A percentile compares a stretch with the other conserved stretches of the same genome.
Evolutionary conservation across 331 rosid genomes (phyloP).

Genomic region (Quercus phellos): DNA sequence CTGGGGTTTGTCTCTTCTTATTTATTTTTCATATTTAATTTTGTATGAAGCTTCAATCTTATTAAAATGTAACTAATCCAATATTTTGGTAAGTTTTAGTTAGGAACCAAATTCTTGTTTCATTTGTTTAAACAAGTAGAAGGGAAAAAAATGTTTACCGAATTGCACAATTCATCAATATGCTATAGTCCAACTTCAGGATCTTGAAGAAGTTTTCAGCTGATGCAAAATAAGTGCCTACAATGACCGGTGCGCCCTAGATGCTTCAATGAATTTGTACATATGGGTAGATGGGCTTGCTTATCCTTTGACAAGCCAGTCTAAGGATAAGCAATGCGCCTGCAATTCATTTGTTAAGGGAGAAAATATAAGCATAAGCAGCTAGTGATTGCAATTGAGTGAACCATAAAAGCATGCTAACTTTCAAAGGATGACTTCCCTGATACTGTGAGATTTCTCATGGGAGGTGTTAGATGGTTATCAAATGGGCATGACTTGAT

Average conservation of each 20-base stretch:
- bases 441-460: neutral
- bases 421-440: neutral
- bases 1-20: constrained; percentile 49
- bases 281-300: neutral
- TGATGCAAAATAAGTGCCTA: neutral
- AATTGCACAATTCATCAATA: neutral
- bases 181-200: neutral
- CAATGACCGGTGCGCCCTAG: neutral
- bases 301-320: neutral
- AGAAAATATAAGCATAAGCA: neutral
- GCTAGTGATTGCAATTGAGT: neutral
- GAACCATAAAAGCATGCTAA: neutral
- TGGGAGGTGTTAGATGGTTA: neutral
- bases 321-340: neutral
- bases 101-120: neutral
- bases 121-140: neutral
- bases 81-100: neutral
- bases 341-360: neutral
- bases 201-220: neutral
- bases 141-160: neutral
- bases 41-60: neutral
- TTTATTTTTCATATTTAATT: neutral
- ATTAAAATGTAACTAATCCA: neutral
- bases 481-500: neutral
- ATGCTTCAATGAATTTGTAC: neutral